A percentile compares a stretch with the other conserved stretches of the same genome.
Evolutionary conservation across 1,284 basidiomycete species (phyloP).

Genomic region (Trichosporon faecale): DNA sequence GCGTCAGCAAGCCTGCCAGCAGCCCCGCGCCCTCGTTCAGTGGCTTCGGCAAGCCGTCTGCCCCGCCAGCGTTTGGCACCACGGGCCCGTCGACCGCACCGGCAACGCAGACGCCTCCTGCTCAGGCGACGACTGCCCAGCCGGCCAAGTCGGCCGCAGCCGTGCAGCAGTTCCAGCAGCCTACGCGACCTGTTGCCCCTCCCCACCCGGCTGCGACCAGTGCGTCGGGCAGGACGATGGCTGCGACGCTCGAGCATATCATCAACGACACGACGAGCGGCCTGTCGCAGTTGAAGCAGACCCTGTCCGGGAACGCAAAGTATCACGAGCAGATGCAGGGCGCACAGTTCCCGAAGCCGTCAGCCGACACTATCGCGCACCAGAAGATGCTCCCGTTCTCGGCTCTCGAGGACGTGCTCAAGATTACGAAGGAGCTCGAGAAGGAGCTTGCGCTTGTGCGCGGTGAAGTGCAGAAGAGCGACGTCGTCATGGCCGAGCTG

Average conservation of each 20-base stretch:
- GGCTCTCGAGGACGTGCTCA: slow-evolving; percentile 32
- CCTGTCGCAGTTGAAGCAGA: slow-evolving; percentile 41
- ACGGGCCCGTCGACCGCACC: slow-evolving; percentile 1
- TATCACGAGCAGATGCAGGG: slow-evolving; percentile 34
- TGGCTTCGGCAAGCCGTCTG: background rate
- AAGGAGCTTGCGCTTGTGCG: slow-evolving; percentile 38
- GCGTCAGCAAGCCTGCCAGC: background rate
- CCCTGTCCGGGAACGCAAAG: slow-evolving; percentile 34
- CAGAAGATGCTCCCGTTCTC: slow-evolving; percentile 43
- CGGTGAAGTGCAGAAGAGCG: slow-evolving; percentile 26
- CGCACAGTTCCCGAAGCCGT: slow-evolving; percentile 22
- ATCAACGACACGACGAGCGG: slow-evolving; percentile 49
- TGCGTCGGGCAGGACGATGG: slow-evolving; percentile 30
- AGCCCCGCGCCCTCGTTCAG: background rate
- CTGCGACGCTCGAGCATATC: slow-evolving; percentile 39
- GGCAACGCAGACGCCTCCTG: slow-evolving; percentile 6
- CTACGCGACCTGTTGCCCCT: background rate
- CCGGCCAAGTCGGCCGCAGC: slow-evolving; percentile 19
- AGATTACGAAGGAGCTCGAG: slow-evolving; percentile 31
- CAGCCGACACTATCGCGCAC: slow-evolving; percentile 23
- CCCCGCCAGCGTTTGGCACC: slow-evolving; percentile 11
- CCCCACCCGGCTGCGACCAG: slow-evolving; percentile 16
- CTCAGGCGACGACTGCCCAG: slow-evolving; percentile 24
- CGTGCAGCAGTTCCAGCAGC: background rate
- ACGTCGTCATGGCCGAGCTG: slow-evolving; percentile 51